phyloP scores from a whole-genome alignment of 345 rosid species.

The Bruguiera gymnorhiza region DNA sequence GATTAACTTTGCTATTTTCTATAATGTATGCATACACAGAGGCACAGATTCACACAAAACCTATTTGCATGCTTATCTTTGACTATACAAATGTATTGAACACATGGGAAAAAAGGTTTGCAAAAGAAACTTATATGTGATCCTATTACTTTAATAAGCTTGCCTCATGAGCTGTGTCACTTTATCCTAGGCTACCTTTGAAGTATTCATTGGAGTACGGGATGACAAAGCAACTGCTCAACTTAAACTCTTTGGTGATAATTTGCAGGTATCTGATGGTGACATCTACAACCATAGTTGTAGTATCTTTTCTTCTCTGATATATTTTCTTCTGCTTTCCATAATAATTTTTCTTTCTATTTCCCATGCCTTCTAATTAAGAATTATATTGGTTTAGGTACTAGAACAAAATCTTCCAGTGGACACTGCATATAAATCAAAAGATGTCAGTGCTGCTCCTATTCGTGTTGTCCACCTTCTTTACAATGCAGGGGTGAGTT shows the following conservation, averaged over 20 bases:
- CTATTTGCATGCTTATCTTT: too few species aligned
- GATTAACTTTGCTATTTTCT: too few species aligned
- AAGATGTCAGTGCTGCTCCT: constrained; percentile 73
- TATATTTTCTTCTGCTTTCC: constrained; percentile 10
- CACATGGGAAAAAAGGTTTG: too few species aligned
- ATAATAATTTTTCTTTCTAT: constrained; percentile 11
- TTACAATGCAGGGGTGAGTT: constrained; percentile 84
- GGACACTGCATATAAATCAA: constrained; percentile 71
- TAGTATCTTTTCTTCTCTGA: neutral
- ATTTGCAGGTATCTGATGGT: constrained; percentile 55
- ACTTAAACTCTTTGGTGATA: constrained; percentile 81
- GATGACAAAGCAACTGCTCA: constrained; percentile 81
- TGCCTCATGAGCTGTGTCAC: constrained; percentile 8
- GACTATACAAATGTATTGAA: too few species aligned
- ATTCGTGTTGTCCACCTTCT: constrained; percentile 84
- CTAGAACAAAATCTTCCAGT: constrained; percentile 89
- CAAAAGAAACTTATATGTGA: neutral
- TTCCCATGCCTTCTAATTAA: neutral
- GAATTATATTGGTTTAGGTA: constrained; percentile 31
- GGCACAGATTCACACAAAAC: too few species aligned
- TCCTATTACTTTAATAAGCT: neutral
- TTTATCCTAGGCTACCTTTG: constrained; percentile 72
- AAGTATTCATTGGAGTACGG: constrained; percentile 79
- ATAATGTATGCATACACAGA: too few species aligned
- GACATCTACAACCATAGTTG: constrained; percentile 11